Conservation (phyloP, 192 early-diverging fungal species). For the Backusella mclennaniae region DNA sequence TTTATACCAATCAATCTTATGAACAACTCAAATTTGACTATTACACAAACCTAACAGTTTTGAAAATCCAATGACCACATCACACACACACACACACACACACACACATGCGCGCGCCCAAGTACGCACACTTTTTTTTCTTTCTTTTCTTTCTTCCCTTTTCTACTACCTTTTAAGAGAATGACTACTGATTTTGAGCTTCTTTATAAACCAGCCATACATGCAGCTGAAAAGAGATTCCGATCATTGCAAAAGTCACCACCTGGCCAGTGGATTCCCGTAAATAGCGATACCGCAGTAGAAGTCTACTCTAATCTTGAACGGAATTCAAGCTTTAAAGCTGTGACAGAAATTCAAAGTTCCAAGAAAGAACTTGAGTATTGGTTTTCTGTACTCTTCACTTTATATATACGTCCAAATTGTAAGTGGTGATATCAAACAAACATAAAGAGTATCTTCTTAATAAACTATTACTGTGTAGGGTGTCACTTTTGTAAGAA, state of each 20-base stretch:
- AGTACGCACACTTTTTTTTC: neutral
- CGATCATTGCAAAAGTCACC: neutral
- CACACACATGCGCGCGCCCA: neutral
- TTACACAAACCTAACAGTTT: slow-evolving; percentile 3
- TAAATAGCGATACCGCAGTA: neutral
- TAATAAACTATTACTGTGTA: neutral
- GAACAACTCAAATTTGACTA: neutral
- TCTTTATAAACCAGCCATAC: neutral
- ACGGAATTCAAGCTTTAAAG: neutral
- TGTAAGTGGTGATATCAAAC: neutral
- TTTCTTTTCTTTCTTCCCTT: neutral
- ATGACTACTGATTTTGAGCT: neutral
- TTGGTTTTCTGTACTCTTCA: neutral
- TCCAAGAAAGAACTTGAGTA: neutral
- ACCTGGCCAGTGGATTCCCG: neutral
- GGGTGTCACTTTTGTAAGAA: neutral
- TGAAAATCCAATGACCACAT: slow-evolving; percentile 1
- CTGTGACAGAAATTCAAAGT: neutral
- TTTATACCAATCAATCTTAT: neutral
- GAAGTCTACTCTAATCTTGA: neutral
- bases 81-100: neutral
- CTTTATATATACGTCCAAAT: neutral
- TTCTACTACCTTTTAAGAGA: neutral
- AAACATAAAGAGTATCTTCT: neutral
- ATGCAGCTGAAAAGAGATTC: neutral